Evolutionary conservation across 2,329 filamentous ascomycete species (phyloP).

Genomic region (Neoarthrinium moseri): DNA sequence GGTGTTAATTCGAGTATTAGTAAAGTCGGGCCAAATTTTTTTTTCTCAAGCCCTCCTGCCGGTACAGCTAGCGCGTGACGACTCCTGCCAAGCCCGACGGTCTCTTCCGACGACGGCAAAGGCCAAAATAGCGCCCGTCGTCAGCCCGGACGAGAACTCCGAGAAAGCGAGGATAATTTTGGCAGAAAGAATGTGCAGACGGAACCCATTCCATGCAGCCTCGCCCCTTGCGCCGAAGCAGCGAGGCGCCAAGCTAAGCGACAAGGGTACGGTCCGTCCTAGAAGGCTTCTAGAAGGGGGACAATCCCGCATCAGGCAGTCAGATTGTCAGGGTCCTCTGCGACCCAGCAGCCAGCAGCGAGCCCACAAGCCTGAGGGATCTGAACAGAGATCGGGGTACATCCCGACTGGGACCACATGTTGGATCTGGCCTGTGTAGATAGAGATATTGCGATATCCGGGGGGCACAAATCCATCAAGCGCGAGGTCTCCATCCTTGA

Average conservation of each 20-base stretch:
- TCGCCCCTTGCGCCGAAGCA: constrained; percentile 1
- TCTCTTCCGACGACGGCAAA: too few relatives aligned
- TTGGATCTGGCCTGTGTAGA: too few relatives aligned
- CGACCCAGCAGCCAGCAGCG: background rate
- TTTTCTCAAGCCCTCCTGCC: too few relatives aligned
- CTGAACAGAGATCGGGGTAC: too few relatives aligned
- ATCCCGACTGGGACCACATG: background rate
- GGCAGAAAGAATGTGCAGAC: background rate
- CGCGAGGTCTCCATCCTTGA: too few relatives aligned
- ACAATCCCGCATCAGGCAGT: too few relatives aligned
- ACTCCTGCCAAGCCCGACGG: too few relatives aligned
- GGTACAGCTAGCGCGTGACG: too few relatives aligned
- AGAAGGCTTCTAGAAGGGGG: constrained; percentile 2
- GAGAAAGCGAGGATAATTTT: background rate
- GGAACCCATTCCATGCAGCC: background rate
- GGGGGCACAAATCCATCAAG: too few relatives aligned
- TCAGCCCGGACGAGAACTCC: background rate
- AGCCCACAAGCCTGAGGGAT: background rate
- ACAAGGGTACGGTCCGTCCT: background rate
- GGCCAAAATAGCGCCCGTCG: constrained; percentile 3
- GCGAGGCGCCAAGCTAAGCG: background rate
- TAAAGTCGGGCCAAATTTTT: too few relatives aligned
- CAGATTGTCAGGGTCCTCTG: background rate
- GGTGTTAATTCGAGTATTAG: too few relatives aligned
- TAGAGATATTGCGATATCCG: too few relatives aligned